Evolutionary conservation across 1,139 yeast species (phyloP).

Genomic region (Nakaseomyces delphensis): DNA sequence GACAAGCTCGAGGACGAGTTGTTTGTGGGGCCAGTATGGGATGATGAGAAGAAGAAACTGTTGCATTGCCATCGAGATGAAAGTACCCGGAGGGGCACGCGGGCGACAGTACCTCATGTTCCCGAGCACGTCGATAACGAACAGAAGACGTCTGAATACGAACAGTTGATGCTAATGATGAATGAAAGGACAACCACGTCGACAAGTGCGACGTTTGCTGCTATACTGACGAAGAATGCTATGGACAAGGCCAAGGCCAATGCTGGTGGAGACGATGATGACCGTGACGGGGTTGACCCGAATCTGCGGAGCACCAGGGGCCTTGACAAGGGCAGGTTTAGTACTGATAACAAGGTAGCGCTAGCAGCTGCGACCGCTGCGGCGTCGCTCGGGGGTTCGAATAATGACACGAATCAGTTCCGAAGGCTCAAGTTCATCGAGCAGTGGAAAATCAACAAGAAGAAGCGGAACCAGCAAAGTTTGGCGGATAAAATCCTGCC

Average conservation of each 20-base stretch:
- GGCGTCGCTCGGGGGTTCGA: constrained; percentile 30
- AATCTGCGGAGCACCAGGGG: neutral
- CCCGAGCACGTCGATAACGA: constrained; percentile 55
- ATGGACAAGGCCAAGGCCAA: constrained; percentile 21
- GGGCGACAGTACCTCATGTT: constrained; percentile 36
- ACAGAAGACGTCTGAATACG: constrained; percentile 81
- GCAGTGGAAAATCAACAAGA: constrained; percentile 38
- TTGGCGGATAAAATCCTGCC: constrained; percentile 18
- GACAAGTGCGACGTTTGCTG: constrained; percentile 30
- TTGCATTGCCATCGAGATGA: constrained; percentile 43
- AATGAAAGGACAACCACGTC: constrained; percentile 32
- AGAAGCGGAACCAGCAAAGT: constrained; percentile 36
- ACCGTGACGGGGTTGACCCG: constrained; percentile 5
- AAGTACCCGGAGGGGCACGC: constrained; percentile 37
- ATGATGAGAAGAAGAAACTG: constrained; percentile 36
- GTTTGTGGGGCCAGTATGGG: constrained; percentile 39
- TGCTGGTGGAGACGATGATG: constrained; percentile 4
- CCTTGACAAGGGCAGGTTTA: constrained; percentile 2
- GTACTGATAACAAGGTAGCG: constrained; percentile 17
- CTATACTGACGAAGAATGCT: constrained; percentile 31
- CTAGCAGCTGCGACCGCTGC: constrained; percentile 30
- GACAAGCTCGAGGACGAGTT: constrained; percentile 40
- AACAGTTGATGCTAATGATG: constrained; percentile 66
- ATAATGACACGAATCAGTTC: constrained; percentile 39
- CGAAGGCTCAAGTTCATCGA: constrained; percentile 43